These are phyloP conservation scores for Microdochium paspali DNA, from an alignment of 2,329 filamentous ascomycete genomes.

Conservation along the genomic window DNA sequence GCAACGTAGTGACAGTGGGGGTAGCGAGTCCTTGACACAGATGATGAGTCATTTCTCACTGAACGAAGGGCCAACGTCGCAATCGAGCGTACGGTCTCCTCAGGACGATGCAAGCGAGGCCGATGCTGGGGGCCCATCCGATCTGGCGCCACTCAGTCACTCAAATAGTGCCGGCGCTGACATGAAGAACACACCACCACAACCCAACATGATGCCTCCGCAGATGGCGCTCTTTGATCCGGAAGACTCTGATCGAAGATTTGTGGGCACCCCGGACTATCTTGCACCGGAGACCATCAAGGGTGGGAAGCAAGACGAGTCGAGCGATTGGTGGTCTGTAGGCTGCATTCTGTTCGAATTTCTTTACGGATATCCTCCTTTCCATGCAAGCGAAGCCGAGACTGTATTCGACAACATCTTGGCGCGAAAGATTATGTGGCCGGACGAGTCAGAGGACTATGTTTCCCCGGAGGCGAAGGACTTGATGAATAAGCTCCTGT, in stretches of 20 bases:
- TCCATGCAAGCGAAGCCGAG: slow-evolving; percentile 83
- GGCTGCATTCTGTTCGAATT: slow-evolving; percentile 98
- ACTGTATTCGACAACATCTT: slow-evolving; percentile 96
- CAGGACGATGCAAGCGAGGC: slow-evolving; percentile 69
- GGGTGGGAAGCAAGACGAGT: slow-evolving; percentile 90
- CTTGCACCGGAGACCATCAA: slow-evolving; percentile 94
- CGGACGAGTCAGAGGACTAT: slow-evolving; percentile 68
- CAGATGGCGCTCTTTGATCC: slow-evolving; percentile 94
- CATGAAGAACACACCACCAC: slow-evolving; percentile 50
- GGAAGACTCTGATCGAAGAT: slow-evolving; percentile 83
- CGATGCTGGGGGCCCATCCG: slow-evolving; percentile 66
- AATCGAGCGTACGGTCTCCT: slow-evolving; percentile 44
- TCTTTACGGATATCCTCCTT: slow-evolving; percentile 85
- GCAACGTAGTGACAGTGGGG: slow-evolving; percentile 83
- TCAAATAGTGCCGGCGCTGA: slow-evolving; percentile 34
- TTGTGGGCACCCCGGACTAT: slow-evolving; percentile 96
- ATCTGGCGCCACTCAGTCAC: slow-evolving; percentile 57
- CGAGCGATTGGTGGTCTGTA: slow-evolving; percentile 99
- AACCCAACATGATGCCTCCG: slow-evolving; percentile 70
- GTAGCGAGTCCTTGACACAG: slow-evolving; percentile 73
- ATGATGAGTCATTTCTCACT: slow-evolving; percentile 77
- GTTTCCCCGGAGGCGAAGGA: slow-evolving; percentile 86
- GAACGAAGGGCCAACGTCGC: slow-evolving; percentile 44
- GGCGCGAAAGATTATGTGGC: slow-evolving; percentile 84
- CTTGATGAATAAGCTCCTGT: slow-evolving; percentile 85